These are phyloP conservation scores for Plasmodium yoelii DNA, from an alignment of 169 alveolate genomes.

Conservation along the genomic window DNA sequence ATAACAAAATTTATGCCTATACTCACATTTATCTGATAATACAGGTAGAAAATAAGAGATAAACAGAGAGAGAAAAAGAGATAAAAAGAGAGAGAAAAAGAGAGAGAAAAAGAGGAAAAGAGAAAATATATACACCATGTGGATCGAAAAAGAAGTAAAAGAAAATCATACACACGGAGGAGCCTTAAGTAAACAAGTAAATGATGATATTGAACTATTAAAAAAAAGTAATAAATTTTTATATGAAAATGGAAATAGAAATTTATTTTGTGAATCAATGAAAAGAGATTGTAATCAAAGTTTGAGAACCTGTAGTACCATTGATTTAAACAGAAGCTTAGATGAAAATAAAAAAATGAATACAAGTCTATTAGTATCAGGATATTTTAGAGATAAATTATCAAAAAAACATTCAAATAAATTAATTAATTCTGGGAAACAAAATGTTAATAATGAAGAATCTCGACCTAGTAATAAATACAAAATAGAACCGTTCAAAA, in stretches of 20 bases:
- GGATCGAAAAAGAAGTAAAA: slow-evolving; percentile 58
- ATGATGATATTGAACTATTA: slow-evolving; percentile 49
- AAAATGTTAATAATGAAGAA: background rate
- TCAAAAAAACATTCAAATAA: background rate
- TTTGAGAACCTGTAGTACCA: background rate
- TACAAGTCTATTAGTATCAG: background rate
- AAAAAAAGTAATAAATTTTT: slow-evolving; percentile 33
- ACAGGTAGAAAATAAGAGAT: background rate
- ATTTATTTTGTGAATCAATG: slow-evolving; percentile 15
- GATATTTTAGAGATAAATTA: background rate
- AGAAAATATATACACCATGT: slow-evolving; percentile 6
- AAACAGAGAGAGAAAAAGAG: background rate
- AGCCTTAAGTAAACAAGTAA: slow-evolving; percentile 51
- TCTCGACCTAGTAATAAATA: background rate
- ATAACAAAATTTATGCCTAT: background rate
- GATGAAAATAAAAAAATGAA: slow-evolving; percentile 6
- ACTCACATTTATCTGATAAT: background rate
- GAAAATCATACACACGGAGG: slow-evolving; percentile 47
- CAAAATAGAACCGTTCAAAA: background rate
- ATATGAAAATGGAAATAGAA: slow-evolving; percentile 14
- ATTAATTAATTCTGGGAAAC: background rate
- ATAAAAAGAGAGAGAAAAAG: too few species aligned
- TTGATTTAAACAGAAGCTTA: background rate
- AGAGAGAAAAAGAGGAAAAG: background rate
- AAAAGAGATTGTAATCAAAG: slow-evolving; percentile 7